Conservation (phyloP, 345 rosid species). For the Carallia brachiata region DNA sequence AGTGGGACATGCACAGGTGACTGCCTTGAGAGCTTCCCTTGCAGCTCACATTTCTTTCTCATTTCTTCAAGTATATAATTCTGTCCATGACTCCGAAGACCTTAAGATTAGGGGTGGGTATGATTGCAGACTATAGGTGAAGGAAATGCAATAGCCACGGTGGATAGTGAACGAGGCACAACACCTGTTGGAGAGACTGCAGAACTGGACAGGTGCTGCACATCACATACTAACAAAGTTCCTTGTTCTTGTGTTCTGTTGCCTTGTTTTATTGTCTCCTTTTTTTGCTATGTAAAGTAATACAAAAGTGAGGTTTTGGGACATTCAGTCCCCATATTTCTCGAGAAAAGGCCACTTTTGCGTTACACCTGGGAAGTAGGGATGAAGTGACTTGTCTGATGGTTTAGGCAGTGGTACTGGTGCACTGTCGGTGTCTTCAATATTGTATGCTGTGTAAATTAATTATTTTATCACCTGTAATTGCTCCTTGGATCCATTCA, state of each 20-base stretch:
- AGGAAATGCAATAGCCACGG: too few relatives aligned
- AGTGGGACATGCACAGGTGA: constrained; percentile 33
- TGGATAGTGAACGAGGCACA: constrained; percentile 13
- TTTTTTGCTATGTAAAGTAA: neutral
- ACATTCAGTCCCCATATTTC: too few relatives aligned
- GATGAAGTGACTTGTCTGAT: too few relatives aligned
- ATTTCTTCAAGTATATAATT: constrained; percentile 4
- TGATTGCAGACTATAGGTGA: constrained; percentile 24
- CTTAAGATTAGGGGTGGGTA: constrained; percentile 13
- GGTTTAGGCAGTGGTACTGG: too few relatives aligned
- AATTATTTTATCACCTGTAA: neutral
- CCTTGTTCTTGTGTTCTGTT: neutral
- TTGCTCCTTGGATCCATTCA: neutral
- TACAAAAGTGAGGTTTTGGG: too few relatives aligned
- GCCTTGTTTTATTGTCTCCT: neutral
- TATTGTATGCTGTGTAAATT: too few relatives aligned
- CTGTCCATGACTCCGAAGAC: constrained; percentile 8
- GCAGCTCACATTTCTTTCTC: constrained; percentile 2
- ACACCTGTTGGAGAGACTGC: constrained; percentile 22
- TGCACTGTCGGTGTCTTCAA: too few relatives aligned
- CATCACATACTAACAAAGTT: neutral
- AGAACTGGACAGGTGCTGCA: constrained; percentile 25
- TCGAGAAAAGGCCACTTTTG: too few relatives aligned
- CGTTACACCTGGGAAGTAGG: too few relatives aligned
- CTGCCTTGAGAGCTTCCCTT: neutral